These are phyloP conservation scores for Adansonia gregorii DNA, from an alignment of 441 rosid genomes.

Conservation along the genomic window DNA sequence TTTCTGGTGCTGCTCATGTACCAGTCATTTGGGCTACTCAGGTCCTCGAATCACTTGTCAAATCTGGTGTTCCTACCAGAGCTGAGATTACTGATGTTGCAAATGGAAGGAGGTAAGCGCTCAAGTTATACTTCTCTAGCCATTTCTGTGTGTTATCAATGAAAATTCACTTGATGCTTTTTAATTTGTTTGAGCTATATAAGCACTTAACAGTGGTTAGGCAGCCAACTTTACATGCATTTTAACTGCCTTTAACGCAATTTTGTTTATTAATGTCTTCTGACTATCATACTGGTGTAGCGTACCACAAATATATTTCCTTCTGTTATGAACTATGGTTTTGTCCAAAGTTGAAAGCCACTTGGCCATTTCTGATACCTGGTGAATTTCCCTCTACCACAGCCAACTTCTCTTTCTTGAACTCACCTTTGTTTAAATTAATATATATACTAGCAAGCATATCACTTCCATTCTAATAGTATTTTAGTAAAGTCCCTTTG, in stretches of 20 bases:
- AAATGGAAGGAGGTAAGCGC: slow-evolving; percentile 53
- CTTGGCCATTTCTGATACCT: neutral
- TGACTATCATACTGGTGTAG: neutral
- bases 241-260: neutral
- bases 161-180: neutral
- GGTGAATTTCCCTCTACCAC: neutral
- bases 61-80: slow-evolving; percentile 67
- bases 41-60: slow-evolving; percentile 72
- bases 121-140: neutral
- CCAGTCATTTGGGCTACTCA: slow-evolving; percentile 82
- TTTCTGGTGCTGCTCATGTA: slow-evolving; percentile 53
- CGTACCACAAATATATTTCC: neutral
- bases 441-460: neutral
- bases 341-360: neutral
- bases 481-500: neutral
- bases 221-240: neutral
- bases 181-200: slow-evolving; percentile 7
- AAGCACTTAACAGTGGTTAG: neutral
- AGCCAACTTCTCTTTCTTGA: neutral
- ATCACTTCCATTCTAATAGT: neutral
- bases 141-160: neutral
- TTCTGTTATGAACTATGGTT: neutral
- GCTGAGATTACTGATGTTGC: slow-evolving; percentile 79
- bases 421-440: neutral
- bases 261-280: slow-evolving; percentile 3